Evolutionary conservation across 2,329 filamentous ascomycete genomes (phyloP).

Genomic region (Ceratocystis huliohia): DNA sequence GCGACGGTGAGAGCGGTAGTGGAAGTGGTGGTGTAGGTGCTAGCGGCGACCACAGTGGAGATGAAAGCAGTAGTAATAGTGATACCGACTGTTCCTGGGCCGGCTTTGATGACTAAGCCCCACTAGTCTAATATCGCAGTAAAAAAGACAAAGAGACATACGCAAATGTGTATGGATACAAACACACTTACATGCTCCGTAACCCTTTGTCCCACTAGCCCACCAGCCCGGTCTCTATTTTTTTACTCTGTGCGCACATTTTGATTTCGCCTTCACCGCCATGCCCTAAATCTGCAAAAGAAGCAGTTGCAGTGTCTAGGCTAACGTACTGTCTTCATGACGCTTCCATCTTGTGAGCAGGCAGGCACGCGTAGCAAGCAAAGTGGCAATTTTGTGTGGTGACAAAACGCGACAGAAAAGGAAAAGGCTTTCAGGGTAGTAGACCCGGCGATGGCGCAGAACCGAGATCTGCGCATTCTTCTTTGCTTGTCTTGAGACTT

Average conservation of each 20-base stretch:
- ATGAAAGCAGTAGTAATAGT: neutral
- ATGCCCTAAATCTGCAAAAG: neutral
- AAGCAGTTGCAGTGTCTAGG: neutral
- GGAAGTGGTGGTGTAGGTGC: conserved; percentile 28
- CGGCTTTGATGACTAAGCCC: conserved; percentile 24
- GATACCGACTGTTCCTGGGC: conserved; percentile 22
- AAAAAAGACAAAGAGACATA: too few species aligned
- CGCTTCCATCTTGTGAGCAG: neutral
- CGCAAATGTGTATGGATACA: too few species aligned
- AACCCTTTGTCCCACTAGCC: too few species aligned
- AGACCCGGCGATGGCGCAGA: too few species aligned
- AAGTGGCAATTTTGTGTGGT: neutral
- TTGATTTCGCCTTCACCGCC: neutral
- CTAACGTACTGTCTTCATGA: neutral
- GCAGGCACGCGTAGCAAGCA: neutral
- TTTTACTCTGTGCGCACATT: neutral
- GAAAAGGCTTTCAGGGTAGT: too few species aligned
- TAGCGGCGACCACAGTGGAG: conserved; percentile 15
- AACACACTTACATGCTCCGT: too few species aligned
- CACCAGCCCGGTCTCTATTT: neutral
- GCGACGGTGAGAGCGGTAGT: conserved; percentile 23
- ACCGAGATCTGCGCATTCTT: too few species aligned
- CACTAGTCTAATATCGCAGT: neutral
- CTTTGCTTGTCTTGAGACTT: too few species aligned
- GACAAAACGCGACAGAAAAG: too few species aligned